A percentile compares a stretch with the other conserved stretches of the same genome.
These are phyloP conservation scores for Phialophora expanda DNA, from an alignment of 2,329 filamentous ascomycete genomes.

Conservation along the genomic window DNA sequence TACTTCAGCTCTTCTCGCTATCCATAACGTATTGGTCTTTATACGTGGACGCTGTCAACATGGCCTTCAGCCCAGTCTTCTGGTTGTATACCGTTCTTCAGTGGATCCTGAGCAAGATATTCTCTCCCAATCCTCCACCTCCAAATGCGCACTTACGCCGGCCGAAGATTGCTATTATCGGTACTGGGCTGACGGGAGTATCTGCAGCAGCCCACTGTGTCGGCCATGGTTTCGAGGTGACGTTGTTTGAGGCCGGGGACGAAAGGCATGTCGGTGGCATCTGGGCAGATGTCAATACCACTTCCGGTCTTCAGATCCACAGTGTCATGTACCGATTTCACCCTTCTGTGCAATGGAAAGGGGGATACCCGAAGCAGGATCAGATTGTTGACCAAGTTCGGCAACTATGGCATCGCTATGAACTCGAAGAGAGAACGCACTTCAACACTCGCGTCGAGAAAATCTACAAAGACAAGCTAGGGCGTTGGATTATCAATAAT, in stretches of 20 bases:
- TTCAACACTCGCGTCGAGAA: slow-evolving; percentile 74
- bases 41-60: background rate
- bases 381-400: slow-evolving; percentile 76
- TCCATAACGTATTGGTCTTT: background rate
- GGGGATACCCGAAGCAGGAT: slow-evolving; percentile 76
- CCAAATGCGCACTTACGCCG: slow-evolving; percentile 62
- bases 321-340: slow-evolving; percentile 88
- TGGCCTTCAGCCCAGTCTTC: slow-evolving; percentile 41
- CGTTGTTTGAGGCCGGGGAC: slow-evolving; percentile 74
- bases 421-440: slow-evolving; percentile 70
- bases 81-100: slow-evolving; percentile 70
- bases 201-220: slow-evolving; percentile 81
- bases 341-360: slow-evolving; percentile 74
- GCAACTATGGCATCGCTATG: slow-evolving; percentile 75
- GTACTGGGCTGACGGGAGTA: slow-evolving; percentile 74
- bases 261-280: slow-evolving; percentile 75
- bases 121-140: slow-evolving; percentile 72
- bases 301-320: slow-evolving; percentile 81
- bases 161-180: slow-evolving; percentile 72
- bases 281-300: slow-evolving; percentile 84
- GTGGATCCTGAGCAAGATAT: slow-evolving; percentile 65
- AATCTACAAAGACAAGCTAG: slow-evolving; percentile 70
- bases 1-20: background rate
- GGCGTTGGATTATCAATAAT: slow-evolving; percentile 79
- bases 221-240: slow-evolving; percentile 82